A percentile compares a stretch with the other conserved stretches of the same genome.
Conservation (phyloP, 2,329 filamentous ascomycete species). For the Massarina eburnea region DNA sequence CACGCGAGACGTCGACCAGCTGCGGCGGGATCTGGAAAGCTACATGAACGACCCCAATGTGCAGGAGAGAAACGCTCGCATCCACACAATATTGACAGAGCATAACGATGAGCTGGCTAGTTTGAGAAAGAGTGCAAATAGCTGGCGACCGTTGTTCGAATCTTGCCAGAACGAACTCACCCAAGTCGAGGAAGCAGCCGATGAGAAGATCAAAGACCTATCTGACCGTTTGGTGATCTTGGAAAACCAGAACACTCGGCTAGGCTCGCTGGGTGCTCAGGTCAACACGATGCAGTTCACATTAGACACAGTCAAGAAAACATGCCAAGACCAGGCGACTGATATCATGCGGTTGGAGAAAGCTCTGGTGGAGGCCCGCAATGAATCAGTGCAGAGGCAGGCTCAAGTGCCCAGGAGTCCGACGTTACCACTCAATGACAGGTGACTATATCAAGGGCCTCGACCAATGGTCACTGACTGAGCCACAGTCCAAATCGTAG, state of each 20-base stretch:
- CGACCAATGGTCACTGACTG: no score
- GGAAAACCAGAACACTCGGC: not conserved
- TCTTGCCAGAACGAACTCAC: not conserved
- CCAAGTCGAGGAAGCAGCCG: not conserved
- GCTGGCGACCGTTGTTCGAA: not conserved
- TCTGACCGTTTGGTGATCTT: not conserved
- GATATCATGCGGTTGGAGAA: not conserved
- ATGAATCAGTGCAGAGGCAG: not conserved
- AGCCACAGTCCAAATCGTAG: no score
- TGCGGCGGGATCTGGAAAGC: not conserved
- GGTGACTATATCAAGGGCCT: not conserved
- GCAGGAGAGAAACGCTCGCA: not conserved
- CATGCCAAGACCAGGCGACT: not conserved
- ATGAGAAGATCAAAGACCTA: not conserved
- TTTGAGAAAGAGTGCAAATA: not conserved
- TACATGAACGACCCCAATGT: conserved; percentile 3
- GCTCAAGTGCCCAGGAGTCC: conserved; percentile 7
- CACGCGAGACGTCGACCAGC: not conserved
- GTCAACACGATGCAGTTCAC: not conserved
- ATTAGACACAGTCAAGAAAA: not conserved
- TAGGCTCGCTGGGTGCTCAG: not conserved
- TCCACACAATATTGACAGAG: not conserved
- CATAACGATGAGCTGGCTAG: not conserved
- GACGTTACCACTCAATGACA: not conserved
- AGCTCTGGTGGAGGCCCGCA: not conserved